Conservation (phyloP, 2,329 filamentous ascomycete species). For the Elsinoe necatrix region DNA sequence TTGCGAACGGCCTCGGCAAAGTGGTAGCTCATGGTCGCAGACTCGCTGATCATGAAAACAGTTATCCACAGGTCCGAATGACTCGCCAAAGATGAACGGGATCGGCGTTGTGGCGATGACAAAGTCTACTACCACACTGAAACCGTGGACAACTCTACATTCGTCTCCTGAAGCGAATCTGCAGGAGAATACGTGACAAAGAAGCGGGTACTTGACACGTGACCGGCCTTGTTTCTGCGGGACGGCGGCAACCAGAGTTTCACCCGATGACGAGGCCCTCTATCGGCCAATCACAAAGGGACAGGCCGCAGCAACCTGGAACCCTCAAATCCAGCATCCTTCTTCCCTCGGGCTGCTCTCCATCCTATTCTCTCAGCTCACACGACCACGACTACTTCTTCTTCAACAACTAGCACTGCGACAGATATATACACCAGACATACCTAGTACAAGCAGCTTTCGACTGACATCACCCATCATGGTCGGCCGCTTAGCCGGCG, state of each 20-base stretch:
- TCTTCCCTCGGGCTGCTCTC: constrained; percentile 7
- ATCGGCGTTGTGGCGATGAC: background rate
- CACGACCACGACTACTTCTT: background rate
- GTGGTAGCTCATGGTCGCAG: background rate
- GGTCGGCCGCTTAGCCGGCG: constrained; percentile 28
- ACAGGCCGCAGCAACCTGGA: background rate
- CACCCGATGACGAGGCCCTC: constrained; percentile 4
- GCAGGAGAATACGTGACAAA: background rate
- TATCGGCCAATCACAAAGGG: background rate
- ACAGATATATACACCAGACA: background rate
- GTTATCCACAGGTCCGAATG: background rate
- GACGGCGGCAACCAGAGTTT: constrained; percentile 1
- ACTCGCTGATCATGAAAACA: constrained; percentile 6
- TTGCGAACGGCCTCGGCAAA: constrained; percentile 6
- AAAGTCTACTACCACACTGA: background rate
- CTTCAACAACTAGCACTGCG: background rate
- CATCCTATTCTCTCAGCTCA: background rate
- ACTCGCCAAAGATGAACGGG: background rate
- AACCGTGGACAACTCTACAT: background rate
- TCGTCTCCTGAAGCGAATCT: background rate
- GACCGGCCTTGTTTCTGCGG: background rate
- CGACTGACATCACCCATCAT: constrained; percentile 21
- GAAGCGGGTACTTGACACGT: background rate
- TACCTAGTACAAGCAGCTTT: constrained; percentile 1
- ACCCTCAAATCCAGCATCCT: background rate